Evolutionary conservation across 2,329 filamentous ascomycete species (phyloP).

Genomic region (Pseudocercospora fijiensis): DNA sequence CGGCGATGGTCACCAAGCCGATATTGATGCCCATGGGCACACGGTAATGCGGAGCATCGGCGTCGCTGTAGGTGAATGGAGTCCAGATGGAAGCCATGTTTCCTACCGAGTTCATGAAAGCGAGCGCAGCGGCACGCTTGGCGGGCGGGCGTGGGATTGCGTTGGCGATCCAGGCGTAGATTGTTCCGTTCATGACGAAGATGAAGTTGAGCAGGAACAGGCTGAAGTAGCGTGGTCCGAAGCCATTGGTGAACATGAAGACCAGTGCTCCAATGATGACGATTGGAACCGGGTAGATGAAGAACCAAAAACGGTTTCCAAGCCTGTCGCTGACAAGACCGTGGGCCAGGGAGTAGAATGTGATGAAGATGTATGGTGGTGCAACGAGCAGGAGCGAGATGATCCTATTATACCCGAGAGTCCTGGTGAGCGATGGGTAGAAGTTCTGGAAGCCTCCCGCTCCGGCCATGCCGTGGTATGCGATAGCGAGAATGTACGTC

Average conservation of each 20-base stretch:
- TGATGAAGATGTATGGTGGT: constrained; percentile 56
- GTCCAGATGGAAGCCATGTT: constrained; percentile 67
- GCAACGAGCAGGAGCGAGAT: constrained; percentile 54
- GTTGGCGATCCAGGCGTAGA: constrained; percentile 75
- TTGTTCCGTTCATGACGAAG: constrained; percentile 50
- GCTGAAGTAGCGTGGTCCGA: constrained; percentile 55
- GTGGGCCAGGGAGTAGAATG: constrained; percentile 50
- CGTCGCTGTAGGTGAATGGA: constrained; percentile 41
- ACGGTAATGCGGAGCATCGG: constrained; percentile 32
- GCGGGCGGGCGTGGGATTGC: constrained; percentile 72
- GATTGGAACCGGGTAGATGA: constrained; percentile 53
- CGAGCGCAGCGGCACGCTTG: constrained; percentile 70
- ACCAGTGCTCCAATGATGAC: constrained; percentile 54
- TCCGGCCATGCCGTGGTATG: constrained; percentile 51
- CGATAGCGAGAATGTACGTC: constrained; percentile 50
- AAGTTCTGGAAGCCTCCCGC: constrained; percentile 58
- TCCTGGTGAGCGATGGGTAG: constrained; percentile 53
- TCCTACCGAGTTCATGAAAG: constrained; percentile 71
- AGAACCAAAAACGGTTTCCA: constrained; percentile 54
- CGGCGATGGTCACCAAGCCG: constrained; percentile 32
- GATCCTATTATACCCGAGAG: constrained; percentile 44
- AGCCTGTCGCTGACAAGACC: constrained; percentile 47
- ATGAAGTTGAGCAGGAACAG: constrained; percentile 58
- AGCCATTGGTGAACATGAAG: constrained; percentile 54
- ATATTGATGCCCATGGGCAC: constrained; percentile 39